Conservation (phyloP, 305 asterid species). For the Fraxinus floribunda region DNA sequence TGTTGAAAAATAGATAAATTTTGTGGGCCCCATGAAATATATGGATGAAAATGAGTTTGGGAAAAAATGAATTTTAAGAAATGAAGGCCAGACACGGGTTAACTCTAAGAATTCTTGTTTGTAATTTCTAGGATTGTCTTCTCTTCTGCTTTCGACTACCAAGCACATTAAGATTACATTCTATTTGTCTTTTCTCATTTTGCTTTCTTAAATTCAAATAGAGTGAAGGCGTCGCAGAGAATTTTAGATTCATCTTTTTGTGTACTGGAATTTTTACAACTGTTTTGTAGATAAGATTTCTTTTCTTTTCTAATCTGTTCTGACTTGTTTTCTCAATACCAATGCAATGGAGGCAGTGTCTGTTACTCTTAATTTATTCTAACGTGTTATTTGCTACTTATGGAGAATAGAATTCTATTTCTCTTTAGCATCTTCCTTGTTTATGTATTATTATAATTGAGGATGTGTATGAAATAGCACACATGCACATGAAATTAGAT, state of each 20-base stretch:
- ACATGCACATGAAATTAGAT: neutral
- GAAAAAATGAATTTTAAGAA: no score
- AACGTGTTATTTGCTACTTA: neutral
- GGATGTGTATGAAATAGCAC: neutral
- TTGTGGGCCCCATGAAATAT: neutral
- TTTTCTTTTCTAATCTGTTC: neutral
- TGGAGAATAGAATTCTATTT: neutral
- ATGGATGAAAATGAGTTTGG: neutral
- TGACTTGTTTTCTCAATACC: neutral
- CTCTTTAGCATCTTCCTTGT: neutral
- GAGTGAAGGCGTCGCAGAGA: neutral
- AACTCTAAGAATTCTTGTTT: neutral
- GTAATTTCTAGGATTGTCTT: neutral
- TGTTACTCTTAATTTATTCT: neutral
- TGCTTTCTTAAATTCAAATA: neutral
- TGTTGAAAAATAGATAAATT: no score
- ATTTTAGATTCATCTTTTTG: neutral
- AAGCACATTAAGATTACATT: neutral
- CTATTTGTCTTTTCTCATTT: neutral
- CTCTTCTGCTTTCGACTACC: neutral
- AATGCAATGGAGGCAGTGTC: neutral
- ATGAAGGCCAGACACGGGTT: neutral
- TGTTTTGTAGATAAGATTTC: neutral
- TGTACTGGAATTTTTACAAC: neutral
- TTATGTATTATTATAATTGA: neutral